Conservation (phyloP, 805 yeast genomes). For the Yamadazyma phyllophila region DNA sequence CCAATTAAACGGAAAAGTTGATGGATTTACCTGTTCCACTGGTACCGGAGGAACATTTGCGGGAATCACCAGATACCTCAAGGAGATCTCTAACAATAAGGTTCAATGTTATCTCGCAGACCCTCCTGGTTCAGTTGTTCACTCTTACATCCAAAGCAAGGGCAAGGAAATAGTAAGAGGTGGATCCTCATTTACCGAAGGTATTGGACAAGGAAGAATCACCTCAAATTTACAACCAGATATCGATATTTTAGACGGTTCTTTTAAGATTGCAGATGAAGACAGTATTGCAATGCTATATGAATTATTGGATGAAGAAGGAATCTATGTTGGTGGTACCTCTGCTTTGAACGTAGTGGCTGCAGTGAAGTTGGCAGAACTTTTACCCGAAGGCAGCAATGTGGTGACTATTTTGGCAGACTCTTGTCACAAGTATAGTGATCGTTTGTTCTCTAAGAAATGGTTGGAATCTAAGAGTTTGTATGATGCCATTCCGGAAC, state of each 20-base stretch:
- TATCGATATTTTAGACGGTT: slow-evolving; percentile 72
- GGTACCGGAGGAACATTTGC: slow-evolving; percentile 95
- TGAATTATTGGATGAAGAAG: slow-evolving; percentile 83
- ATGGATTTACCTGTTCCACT: slow-evolving; percentile 85
- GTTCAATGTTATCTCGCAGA: slow-evolving; percentile 71
- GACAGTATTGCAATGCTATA: slow-evolving; percentile 82
- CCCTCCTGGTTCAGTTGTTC: slow-evolving; percentile 89
- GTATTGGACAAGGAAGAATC: slow-evolving; percentile 93
- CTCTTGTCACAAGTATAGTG: slow-evolving; percentile 86
- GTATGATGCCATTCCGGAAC: slow-evolving; percentile 63
- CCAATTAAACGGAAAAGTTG: slow-evolving; percentile 73
- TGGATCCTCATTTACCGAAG: slow-evolving; percentile 91
- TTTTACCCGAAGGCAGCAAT: slow-evolving; percentile 73
- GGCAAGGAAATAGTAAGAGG: slow-evolving; percentile 66
- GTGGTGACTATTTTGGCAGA: slow-evolving; percentile 90
- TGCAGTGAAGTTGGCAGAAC: slow-evolving; percentile 72
- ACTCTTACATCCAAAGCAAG: slow-evolving; percentile 69
- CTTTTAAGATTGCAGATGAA: slow-evolving; percentile 73
- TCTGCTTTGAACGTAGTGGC: slow-evolving; percentile 90
- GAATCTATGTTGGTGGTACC: slow-evolving; percentile 87
- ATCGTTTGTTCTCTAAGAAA: slow-evolving; percentile 68
- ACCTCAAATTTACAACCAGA: slow-evolving; percentile 79
- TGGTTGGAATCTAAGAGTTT: slow-evolving; percentile 76
- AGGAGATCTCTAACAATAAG: slow-evolving; percentile 60
- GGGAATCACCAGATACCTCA: slow-evolving; percentile 77